Conservation (phyloP, 345 rosid species). For the Eutrema japonicum region DNA sequence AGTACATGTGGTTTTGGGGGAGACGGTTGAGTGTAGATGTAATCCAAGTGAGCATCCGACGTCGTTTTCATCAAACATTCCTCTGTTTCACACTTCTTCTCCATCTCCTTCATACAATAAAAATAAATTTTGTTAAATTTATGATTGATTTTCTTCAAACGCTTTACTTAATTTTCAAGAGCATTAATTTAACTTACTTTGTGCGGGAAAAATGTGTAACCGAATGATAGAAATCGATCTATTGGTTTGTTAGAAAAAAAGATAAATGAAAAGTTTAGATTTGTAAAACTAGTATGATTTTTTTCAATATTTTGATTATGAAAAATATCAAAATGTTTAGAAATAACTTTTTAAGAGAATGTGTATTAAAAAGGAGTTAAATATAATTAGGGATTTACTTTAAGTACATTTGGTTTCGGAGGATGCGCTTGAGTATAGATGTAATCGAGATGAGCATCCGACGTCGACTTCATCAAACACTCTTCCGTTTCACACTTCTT, state of each 20-base stretch:
- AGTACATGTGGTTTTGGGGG: neutral
- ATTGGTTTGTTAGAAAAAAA: too few species aligned
- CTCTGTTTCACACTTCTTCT: constrained; percentile 21
- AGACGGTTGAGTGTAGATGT: constrained; percentile 35
- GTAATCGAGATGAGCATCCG: constrained; percentile 35
- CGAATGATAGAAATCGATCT: too few species aligned
- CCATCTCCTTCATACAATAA: neutral
- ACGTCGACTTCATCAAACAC: constrained; percentile 31
- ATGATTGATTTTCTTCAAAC: too few species aligned
- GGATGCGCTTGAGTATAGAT: constrained; percentile 32
- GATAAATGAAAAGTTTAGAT: neutral
- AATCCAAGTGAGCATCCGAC: constrained; percentile 33
- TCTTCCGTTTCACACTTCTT: constrained; percentile 34
- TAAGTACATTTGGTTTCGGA: neutral
- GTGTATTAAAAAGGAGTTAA: neutral
- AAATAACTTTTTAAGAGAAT: neutral
- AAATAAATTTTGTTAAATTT: neutral
- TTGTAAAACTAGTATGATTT: neutral
- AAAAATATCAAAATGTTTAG: neutral
- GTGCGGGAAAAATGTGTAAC: too few species aligned
- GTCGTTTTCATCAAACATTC: constrained; percentile 36
- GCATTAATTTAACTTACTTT: too few species aligned
- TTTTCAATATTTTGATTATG: neutral
- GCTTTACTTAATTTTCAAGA: too few species aligned
- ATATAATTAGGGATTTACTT: constrained; percentile 2